Conservation (phyloP, 2,329 filamentous ascomycete genomes). For the Stagonosporopsis cucurbitacearum region DNA sequence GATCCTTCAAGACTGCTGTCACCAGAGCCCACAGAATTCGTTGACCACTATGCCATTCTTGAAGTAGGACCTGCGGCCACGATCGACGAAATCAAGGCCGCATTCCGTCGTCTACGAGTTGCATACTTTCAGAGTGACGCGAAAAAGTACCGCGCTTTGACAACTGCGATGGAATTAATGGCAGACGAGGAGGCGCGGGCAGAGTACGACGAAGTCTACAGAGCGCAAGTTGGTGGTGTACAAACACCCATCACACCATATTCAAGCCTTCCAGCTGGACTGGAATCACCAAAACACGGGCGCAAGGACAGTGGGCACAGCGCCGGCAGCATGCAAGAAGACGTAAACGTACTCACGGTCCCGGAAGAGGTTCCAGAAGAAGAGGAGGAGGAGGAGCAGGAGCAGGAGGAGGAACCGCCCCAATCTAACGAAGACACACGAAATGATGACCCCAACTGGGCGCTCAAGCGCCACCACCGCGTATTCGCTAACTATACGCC, state of each 20-base stretch:
- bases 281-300: conserved; percentile 29
- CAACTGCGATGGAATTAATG: conserved; percentile 40
- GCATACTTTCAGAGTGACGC: conserved; percentile 39
- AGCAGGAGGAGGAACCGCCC: neutral
- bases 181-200: conserved; percentile 36
- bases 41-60: conserved; percentile 44
- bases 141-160: conserved; percentile 39
- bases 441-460: conserved; percentile 35
- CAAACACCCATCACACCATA: conserved; percentile 16
- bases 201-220: conserved; percentile 37
- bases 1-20: conserved; percentile 13
- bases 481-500: conserved; percentile 23
- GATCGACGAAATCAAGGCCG: conserved; percentile 37
- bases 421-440: conserved; percentile 20
- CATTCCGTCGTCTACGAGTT: conserved; percentile 36
- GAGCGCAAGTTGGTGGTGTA: conserved; percentile 13
- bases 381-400: conserved; percentile 29
- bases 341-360: neutral
- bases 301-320: conserved; percentile 33
- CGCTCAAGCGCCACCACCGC: conserved; percentile 30
- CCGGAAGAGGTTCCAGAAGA: conserved; percentile 22
- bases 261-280: conserved; percentile 20
- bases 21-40: conserved; percentile 22
- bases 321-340: conserved; percentile 18
- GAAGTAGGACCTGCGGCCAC: conserved; percentile 33